Evolutionary conservation across 768 basidiomycete genomes (phyloP), one percentile per base, ranked within the genome.

Genomic region (Rhodosporidiobolus odoratus): DNA sequence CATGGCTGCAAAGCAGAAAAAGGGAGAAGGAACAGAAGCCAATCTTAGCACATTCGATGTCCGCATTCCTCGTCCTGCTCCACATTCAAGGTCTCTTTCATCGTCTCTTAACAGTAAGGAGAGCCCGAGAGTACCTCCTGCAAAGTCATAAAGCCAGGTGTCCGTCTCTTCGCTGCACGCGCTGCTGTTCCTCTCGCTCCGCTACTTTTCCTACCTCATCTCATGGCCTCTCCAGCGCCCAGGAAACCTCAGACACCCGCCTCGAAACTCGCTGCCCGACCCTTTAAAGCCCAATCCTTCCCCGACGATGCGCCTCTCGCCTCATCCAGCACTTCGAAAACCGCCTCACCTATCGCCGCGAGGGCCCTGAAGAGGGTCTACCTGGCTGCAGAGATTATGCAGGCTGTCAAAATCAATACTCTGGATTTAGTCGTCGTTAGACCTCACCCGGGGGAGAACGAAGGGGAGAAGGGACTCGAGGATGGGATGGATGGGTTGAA

Each of bases 351-450:
- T 30, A 38, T 68, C 10, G 61, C 66, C 54, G 60, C 70, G 27
- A 59, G 73, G 5, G 63, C 65, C 47, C 64, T 75, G 27, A 71
- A 72, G 53, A 66, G 74, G n/a, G 54, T 75, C 34, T 59, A 75
- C 40, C 58, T 75, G 61, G 74, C 74, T 10, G 61, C 69, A 9
- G 74, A 75, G 57, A 71, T 75, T 54, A 65, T 75, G 60, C 62
- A 65, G 34, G 74, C 74, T 16, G 67, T 68, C 65, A 75, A 72
- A 68, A 45, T 75, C 38, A 66, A 67, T 32, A 65, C 74, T 1
- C 64, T 68, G 23, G 74, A 75, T 45, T 64, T 64, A 0, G 17
- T 75, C 25, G 74, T 75, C 19, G 37, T 75, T 8, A 37, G 73
- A 5, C 38, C 27, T 43, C 60, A 57, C 8, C 52, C 30, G n/a